Evolutionary conservation across 164 flowering plant species (phyloP).

Genomic region (Malania oleifera): DNA sequence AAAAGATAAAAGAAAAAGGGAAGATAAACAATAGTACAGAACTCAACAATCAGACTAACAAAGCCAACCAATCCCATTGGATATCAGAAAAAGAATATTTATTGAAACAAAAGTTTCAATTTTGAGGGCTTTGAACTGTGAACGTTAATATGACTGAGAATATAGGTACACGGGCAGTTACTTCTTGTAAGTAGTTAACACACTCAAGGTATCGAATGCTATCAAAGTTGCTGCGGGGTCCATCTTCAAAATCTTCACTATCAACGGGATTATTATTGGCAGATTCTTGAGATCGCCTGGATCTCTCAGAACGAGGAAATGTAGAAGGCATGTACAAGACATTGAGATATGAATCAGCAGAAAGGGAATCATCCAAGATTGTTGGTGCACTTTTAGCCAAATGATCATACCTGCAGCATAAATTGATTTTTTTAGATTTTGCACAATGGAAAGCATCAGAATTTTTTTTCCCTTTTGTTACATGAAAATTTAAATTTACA

Average conservation of each 20-base stretch:
- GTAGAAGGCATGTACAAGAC: constrained; percentile 95
- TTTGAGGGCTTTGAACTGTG: no score
- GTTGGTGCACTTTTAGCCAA: constrained; percentile 97
- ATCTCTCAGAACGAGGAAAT: constrained; percentile 97
- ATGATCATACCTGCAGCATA: constrained; percentile 80
- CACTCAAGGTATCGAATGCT: constrained; percentile 70
- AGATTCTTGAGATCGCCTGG: constrained; percentile 60
- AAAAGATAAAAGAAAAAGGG: no score
- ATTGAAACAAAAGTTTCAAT: no score
- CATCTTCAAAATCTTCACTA: constrained; percentile 62
- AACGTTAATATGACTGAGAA: no score
- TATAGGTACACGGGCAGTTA: constrained; percentile 21
- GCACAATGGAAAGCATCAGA: no score
- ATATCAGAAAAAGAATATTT: no score
- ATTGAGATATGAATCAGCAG: constrained; percentile 97
- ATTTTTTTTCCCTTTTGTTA: no score
- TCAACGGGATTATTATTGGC: constrained; percentile 39
- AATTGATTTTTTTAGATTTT: no score
- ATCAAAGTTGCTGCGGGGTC: constrained; percentile 93
- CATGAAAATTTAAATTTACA: no score
- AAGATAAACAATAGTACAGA: no score
- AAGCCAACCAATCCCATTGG: no score
- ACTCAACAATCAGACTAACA: no score
- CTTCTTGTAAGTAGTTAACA: constrained; percentile 85
- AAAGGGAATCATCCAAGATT: constrained; percentile 95